These are phyloP conservation scores for Myxozyma geophila DNA, from an alignment of 805 yeast species.

Conservation along the genomic window DNA sequence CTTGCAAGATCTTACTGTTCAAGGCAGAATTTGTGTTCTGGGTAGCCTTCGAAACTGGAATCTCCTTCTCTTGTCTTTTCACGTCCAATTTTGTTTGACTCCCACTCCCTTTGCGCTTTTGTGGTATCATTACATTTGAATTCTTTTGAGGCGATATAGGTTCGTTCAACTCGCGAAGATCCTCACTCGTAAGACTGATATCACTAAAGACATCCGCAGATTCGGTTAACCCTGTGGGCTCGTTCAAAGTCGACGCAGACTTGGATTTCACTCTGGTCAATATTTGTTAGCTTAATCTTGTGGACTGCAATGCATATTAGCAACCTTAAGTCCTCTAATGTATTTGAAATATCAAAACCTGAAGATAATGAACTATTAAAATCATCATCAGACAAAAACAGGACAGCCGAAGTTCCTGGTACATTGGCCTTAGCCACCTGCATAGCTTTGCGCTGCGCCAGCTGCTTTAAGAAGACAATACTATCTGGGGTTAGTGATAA, in stretches of 20 bases:
- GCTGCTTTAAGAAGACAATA: slow-evolving; percentile 10
- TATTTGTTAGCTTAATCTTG: neutral
- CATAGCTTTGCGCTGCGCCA: neutral
- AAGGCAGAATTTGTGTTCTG: too few species aligned
- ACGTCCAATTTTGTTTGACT: too few species aligned
- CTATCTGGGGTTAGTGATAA: slow-evolving; percentile 10
- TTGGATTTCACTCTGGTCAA: neutral
- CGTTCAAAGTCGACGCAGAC: neutral
- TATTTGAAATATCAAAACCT: neutral
- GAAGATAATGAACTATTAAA: slow-evolving; percentile 1
- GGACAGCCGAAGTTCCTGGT: neutral
- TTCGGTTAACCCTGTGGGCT: neutral
- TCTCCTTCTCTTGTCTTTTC: too few species aligned
- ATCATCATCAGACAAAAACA: neutral
- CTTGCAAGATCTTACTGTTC: too few species aligned
- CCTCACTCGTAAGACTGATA: slow-evolving; percentile 17
- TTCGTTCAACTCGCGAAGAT: slow-evolving; percentile 11
- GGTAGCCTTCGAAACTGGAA: too few species aligned
- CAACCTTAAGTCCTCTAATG: neutral
- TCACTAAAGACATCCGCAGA: neutral
- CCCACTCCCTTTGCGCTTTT: too few species aligned
- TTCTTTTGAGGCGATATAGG: neutral
- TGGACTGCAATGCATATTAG: neutral
- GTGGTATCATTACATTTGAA: too few species aligned
- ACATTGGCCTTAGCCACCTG: neutral